Percentiles rank a stretch among this genome's conserved stretches.
phyloP scores from a whole-genome alignment of 2,329 filamentous ascomycete species.

The Ophiosphaerella herpotricha region DNA sequence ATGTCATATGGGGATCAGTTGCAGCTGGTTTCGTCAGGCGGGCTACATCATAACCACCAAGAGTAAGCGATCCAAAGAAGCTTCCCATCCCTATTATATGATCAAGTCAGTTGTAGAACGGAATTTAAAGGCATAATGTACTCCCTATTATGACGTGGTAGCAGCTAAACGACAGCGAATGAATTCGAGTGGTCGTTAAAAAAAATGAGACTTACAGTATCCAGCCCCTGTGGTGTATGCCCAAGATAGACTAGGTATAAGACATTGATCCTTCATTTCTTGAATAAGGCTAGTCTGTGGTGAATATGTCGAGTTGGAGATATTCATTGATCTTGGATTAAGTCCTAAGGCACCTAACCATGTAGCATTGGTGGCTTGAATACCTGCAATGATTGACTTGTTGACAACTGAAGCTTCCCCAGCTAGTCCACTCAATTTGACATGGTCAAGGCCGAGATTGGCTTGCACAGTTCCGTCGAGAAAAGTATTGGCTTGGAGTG shows the following conservation, averaged over 20 bases:
- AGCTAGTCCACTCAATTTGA: constrained; percentile 29
- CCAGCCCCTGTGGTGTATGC: constrained; percentile 45
- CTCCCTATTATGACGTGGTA: no score
- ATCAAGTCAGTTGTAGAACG: not conserved
- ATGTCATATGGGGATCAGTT: constrained; percentile 19
- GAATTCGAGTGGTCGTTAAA: constrained; percentile 12
- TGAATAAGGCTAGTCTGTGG: constrained; percentile 34
- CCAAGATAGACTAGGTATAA: constrained; percentile 41
- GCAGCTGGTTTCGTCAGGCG: constrained; percentile 30
- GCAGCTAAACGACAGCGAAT: constrained; percentile 4
- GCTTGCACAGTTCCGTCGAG: constrained; percentile 33
- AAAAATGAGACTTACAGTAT: constrained; percentile 13
- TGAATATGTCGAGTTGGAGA: constrained; percentile 35
- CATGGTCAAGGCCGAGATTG: constrained; percentile 40
- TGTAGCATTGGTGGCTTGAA: constrained; percentile 40
- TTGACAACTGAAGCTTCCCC: constrained; percentile 23
- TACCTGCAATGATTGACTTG: constrained; percentile 44
- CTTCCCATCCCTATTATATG: constrained; percentile 28
- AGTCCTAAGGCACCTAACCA: constrained; percentile 27
- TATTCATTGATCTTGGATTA: constrained; percentile 38
- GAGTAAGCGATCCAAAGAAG: constrained; percentile 43
- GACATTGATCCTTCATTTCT: constrained; percentile 20
- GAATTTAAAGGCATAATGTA: no score
- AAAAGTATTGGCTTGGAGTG: constrained; percentile 28
- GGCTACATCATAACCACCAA: constrained; percentile 48